Evolutionary conservation across 768 basidiomycete species (phyloP), one percentile per base, ranked within the genome.

Genomic region (Lactifluus hygrophoroides): DNA sequence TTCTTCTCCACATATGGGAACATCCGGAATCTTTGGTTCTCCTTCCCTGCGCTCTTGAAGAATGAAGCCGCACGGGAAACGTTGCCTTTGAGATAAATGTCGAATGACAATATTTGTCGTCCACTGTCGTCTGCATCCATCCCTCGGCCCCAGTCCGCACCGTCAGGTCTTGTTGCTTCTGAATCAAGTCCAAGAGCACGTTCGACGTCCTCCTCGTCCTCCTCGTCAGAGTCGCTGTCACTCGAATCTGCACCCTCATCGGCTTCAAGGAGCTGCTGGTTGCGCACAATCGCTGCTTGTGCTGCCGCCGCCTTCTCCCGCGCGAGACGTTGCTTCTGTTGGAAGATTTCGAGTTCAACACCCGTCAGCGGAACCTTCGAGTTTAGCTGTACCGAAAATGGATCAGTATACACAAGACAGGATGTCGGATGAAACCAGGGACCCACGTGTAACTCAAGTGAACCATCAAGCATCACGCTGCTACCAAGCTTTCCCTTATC

Each of bases 21-120:
- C 94, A 97, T 97, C 63, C 95, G 80, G 70, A 90, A 98, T 52
- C 96, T 77, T 62, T 88, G 90, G 16, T 80, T 74, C 64, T 88
- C 85, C 10, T 78, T 76, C 14, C 82, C 83, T 9, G 82, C 75
- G 57, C 75, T 86, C 70, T 92, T 93, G 78, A 94, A 95, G 74
- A 93, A 94, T 2, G 86, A 85, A 1, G 84, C 88, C 25, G 87
- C 77, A 63, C 89, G 88, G 27, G 88, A 85, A 46, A 94, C 90
- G 62, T 95, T 93, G n/a, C 94, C 94, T 70, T 95, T 96, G 60
- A 98, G 79, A 70, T 92, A 98, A 64, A 98, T 96, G 71, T 99
- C 96, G 66, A 90, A 99, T 1, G 91, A 94, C 38, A 94, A 72
- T 53, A 87, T 71, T 40, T 88, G 84, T 65, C 82, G 85, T 14